phyloP scores from a whole-genome alignment of 352 stramenopile species.

The Phytophthora hybrid region DNA sequence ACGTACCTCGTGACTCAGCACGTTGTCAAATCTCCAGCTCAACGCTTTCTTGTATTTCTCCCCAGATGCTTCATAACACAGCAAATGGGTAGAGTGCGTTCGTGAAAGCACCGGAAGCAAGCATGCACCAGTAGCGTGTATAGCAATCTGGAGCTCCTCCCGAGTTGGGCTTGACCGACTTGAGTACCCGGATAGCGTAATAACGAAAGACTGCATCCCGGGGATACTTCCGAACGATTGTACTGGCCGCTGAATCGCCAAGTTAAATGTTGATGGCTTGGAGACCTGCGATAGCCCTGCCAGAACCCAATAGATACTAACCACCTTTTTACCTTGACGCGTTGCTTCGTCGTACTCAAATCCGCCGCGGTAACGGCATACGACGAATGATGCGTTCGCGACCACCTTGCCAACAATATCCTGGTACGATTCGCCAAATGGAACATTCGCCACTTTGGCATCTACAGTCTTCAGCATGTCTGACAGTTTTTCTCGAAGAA shows the following conservation, averaged over 20 bases:
- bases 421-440: constrained; percentile 71
- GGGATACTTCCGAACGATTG: constrained; percentile 70
- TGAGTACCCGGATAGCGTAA: constrained; percentile 87
- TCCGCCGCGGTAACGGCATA: constrained; percentile 82
- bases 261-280: constrained; percentile 46
- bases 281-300: constrained; percentile 52
- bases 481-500: constrained; percentile 67
- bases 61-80: constrained; percentile 79
- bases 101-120: constrained; percentile 84
- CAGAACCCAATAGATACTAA: constrained; percentile 86
- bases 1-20: constrained; percentile 82
- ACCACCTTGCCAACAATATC: constrained; percentile 86
- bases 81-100: constrained; percentile 83
- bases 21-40: constrained; percentile 84
- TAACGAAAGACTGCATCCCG: constrained; percentile 83
- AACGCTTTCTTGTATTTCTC: constrained; percentile 90
- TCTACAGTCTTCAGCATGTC: constrained; percentile 75
- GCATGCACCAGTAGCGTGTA: constrained; percentile 84
- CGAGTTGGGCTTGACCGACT: constrained; percentile 77
- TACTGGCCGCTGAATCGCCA: constrained; percentile 69
- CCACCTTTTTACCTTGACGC: constrained; percentile 73
- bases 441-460: constrained; percentile 84
- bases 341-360: constrained; percentile 85
- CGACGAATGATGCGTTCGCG: constrained; percentile 80
- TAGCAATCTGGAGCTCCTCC: constrained; percentile 86